A percentile compares a stretch with the other conserved stretches of the same genome.
Evolutionary conservation across 164 flowering plant species (phyloP).

Genomic region (Annona squamosa): DNA sequence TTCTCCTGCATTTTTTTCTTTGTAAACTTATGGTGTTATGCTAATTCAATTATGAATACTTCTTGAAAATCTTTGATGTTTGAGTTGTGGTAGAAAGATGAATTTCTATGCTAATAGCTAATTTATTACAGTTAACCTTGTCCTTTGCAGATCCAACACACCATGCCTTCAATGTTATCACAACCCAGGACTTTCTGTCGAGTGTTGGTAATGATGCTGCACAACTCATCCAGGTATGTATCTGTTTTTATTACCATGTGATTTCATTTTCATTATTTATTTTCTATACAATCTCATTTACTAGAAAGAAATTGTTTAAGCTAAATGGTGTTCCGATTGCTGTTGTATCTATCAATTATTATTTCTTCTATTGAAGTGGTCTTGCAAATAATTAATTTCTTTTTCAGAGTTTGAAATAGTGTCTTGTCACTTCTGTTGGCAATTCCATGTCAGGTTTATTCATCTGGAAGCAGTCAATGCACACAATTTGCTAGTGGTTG

Average conservation of each 20-base stretch:
- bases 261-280: constrained; percentile 1
- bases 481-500: constrained; percentile 49
- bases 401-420: not conserved
- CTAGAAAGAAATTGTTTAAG: not conserved
- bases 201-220: constrained; percentile 31
- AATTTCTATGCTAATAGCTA: constrained; percentile 3
- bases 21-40: not conserved
- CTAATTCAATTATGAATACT: too few relatives aligned
- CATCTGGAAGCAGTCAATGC: constrained; percentile 65
- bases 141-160: constrained; percentile 28
- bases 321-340: not conserved
- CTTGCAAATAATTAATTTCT: not conserved
- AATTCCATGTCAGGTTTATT: constrained; percentile 49
- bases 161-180: constrained; percentile 31
- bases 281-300: not conserved
- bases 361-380: not conserved
- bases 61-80: not conserved
- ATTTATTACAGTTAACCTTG: not conserved
- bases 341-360: not conserved
- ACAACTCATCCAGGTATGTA: constrained; percentile 61
- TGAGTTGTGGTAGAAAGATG: not conserved
- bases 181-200: constrained; percentile 36
- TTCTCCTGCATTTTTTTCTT: not conserved
- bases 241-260: not conserved
- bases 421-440: constrained; percentile 2